phyloP scores from a whole-genome alignment of 73 alveolate species.

The Durusdinium trenchii region DNA sequence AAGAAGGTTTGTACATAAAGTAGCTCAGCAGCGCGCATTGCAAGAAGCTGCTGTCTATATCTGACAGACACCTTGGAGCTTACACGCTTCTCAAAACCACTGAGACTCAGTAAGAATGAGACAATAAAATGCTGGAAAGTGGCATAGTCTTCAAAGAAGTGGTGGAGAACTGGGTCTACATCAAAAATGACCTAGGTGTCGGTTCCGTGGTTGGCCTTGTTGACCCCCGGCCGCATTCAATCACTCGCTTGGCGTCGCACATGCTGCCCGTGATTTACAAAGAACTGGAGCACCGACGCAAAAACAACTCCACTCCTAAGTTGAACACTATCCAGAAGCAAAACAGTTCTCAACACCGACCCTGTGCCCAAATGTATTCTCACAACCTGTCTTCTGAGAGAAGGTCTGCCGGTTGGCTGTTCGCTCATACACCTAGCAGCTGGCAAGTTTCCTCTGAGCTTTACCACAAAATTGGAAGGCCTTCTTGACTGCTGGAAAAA shows the following conservation, averaged over 20 bases:
- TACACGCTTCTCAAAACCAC: neutral
- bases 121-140: neutral
- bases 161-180: constrained; percentile 93
- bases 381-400: neutral
- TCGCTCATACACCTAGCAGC: constrained; percentile 25
- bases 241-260: neutral
- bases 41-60: constrained; percentile 85
- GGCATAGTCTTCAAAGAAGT: constrained; percentile 89
- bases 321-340: neutral
- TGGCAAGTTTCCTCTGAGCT: neutral
- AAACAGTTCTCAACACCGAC: neutral
- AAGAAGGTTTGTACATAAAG: neutral
- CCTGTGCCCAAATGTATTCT: neutral
- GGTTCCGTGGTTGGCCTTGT: no score
- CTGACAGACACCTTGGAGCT: constrained; percentile 62
- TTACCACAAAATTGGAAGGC: neutral
- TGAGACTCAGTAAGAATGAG: neutral
- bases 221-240: neutral
- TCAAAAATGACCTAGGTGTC: constrained; percentile 55
- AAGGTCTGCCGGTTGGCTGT: constrained; percentile 52
- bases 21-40: constrained; percentile 20
- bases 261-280: constrained; percentile 90
- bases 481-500: constrained; percentile 94
- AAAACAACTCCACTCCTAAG: constrained; percentile 76
- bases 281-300: constrained; percentile 90